These are phyloP conservation scores for Gossypium trilobum DNA, from an alignment of 441 rosid species.

Conservation along the genomic window DNA sequence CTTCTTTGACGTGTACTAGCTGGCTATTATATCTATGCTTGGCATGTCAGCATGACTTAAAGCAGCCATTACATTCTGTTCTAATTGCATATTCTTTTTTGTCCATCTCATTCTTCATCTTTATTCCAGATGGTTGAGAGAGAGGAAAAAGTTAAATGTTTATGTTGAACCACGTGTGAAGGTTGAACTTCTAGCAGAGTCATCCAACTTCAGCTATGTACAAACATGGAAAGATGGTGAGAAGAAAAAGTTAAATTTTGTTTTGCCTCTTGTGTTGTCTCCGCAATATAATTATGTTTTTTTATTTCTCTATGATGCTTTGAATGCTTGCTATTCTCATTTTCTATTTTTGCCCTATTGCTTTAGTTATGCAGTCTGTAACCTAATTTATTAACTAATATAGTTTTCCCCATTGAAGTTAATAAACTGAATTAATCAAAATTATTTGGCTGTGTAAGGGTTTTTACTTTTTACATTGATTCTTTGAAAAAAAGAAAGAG, in stretches of 20 bases:
- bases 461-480: not conserved
- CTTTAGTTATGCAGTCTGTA: not conserved
- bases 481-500: not conserved
- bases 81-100: not conserved
- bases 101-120: slow-evolving; percentile 8
- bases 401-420: not conserved
- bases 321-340: not conserved
- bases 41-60: not conserved
- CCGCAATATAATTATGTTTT: not conserved
- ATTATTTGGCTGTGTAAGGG: not conserved
- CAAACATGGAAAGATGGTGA: slow-evolving; percentile 94
- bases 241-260: slow-evolving; percentile 7
- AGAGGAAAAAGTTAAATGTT: slow-evolving; percentile 50
- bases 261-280: not conserved
- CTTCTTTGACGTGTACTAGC: not conserved
- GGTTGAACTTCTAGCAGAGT: slow-evolving; percentile 67
- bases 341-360: not conserved
- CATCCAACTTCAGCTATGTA: slow-evolving; percentile 60
- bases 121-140: slow-evolving; percentile 74
- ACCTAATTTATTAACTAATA: not conserved
- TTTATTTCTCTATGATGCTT: not conserved
- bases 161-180: slow-evolving; percentile 85
- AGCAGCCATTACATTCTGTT: not conserved
- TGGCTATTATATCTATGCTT: not conserved
- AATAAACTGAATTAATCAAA: not conserved